These are phyloP conservation scores for Globisporangium recalcitrans DNA, from an alignment of 352 stramenopile species.

Conservation along the genomic window DNA sequence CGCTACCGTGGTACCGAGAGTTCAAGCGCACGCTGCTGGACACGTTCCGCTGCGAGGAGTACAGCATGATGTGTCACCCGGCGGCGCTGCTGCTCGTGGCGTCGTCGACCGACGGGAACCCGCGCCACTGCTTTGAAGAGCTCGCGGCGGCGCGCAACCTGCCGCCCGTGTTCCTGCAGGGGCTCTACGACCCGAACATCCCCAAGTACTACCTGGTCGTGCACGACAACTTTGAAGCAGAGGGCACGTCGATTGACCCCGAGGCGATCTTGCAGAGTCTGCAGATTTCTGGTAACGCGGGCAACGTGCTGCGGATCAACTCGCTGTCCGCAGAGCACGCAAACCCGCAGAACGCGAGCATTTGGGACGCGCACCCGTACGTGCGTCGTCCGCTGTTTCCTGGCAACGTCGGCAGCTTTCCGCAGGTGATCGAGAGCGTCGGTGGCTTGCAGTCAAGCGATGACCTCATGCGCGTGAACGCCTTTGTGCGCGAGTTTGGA, in stretches of 20 bases:
- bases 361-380: constrained; percentile 57
- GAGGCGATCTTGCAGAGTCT: constrained; percentile 72
- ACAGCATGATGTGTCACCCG: constrained; percentile 67
- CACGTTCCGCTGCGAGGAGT: constrained; percentile 80
- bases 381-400: constrained; percentile 53
- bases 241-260: constrained; percentile 73
- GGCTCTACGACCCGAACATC: constrained; percentile 72
- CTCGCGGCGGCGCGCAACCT: constrained; percentile 44
- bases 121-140: constrained; percentile 68
- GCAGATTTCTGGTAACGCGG: constrained; percentile 40
- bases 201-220: constrained; percentile 88
- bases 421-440: constrained; percentile 23
- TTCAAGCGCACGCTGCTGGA: constrained; percentile 80
- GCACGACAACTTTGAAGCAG: constrained; percentile 77
- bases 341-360: constrained; percentile 23
- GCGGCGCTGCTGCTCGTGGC: constrained; percentile 73
- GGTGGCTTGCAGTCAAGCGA: constrained; percentile 58
- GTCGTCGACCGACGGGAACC: constrained; percentile 79
- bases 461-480: constrained; percentile 53
- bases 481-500: constrained; percentile 76
- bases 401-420: constrained; percentile 26
- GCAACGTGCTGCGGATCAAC: constrained; percentile 65
- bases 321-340: constrained; percentile 36
- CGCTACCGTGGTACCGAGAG: constrained; percentile 69
- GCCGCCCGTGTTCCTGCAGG: constrained; percentile 57